phyloP scores from a whole-genome alignment of 2,329 filamentous ascomycete genomes.

The Ascochyta koolunga region DNA sequence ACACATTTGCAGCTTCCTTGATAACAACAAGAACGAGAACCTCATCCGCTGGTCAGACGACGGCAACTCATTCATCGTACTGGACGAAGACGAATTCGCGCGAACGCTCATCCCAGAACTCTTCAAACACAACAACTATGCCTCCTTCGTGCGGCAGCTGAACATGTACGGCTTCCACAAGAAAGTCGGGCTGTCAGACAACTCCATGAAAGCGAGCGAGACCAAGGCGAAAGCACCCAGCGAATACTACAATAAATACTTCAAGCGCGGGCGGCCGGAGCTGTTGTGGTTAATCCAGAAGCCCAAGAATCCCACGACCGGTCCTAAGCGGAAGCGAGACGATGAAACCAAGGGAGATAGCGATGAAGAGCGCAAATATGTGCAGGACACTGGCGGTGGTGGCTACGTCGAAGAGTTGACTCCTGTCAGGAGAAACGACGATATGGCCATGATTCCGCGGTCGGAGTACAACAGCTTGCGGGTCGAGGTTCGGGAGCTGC shows the following conservation, averaged over 20 bases:
- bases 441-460: conserved; percentile 62
- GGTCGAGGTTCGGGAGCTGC: conserved; percentile 79
- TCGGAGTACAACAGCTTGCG: conserved; percentile 80
- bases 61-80: conserved; percentile 93
- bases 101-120: conserved; percentile 75
- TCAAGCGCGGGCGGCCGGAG: conserved; percentile 90
- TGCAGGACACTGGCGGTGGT: conserved; percentile 52
- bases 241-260: conserved; percentile 97
- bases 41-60: conserved; percentile 97
- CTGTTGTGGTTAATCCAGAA: conserved; percentile 96
- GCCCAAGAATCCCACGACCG: conserved; percentile 71
- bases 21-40: conserved; percentile 90
- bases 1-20: conserved; percentile 74
- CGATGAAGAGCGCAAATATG: conserved; percentile 64
- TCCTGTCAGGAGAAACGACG: conserved; percentile 46
- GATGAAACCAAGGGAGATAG: conserved; percentile 72
- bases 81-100: conserved; percentile 91
- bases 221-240: conserved; percentile 97
- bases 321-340: conserved; percentile 56
- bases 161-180: conserved; percentile 64
- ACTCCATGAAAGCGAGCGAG: conserved; percentile 96
- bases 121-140: conserved; percentile 82
- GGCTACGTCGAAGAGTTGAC: conserved; percentile 51
- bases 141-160: conserved; percentile 75
- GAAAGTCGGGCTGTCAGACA: conserved; percentile 78